These are phyloP conservation scores for Pogostemon cablin DNA, from an alignment of 257 asterid genomes.

Conservation along the genomic window DNA sequence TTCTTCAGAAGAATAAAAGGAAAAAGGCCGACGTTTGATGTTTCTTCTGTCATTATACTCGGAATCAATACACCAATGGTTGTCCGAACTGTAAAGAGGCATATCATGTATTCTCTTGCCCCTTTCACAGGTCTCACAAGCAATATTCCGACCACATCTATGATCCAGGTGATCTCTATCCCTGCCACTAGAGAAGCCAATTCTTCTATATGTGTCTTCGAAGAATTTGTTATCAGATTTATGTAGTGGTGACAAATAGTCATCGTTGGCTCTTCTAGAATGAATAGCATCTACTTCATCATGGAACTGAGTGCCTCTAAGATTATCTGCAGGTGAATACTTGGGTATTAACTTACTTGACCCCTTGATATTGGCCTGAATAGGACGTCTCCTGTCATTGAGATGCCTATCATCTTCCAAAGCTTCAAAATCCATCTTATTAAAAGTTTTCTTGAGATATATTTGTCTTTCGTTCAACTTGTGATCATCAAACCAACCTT, in stretches of 20 bases:
- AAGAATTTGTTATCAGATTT: slow-evolving; percentile 28
- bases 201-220: slow-evolving; percentile 39
- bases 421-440: slow-evolving; percentile 34
- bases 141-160: slow-evolving; percentile 36
- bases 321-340: slow-evolving; percentile 27
- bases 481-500: slow-evolving; percentile 30
- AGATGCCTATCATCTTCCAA: slow-evolving; percentile 33
- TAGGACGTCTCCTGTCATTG: slow-evolving; percentile 36
- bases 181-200: slow-evolving; percentile 28
- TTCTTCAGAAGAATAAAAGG: slow-evolving; percentile 35
- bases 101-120: slow-evolving; percentile 34
- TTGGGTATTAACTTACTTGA: slow-evolving; percentile 34
- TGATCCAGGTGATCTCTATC: slow-evolving; percentile 33
- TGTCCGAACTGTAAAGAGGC: slow-evolving; percentile 30
- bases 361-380: slow-evolving; percentile 33
- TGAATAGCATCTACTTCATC: slow-evolving; percentile 35
- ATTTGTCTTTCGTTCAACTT: slow-evolving; percentile 29
- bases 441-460: slow-evolving; percentile 30
- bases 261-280: slow-evolving; percentile 33
- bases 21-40: slow-evolving; percentile 28
- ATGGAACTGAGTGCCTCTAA: slow-evolving; percentile 33
- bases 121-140: slow-evolving; percentile 38
- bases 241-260: slow-evolving; percentile 33
- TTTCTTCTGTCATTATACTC: slow-evolving; percentile 40
- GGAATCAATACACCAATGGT: slow-evolving; percentile 28